These are phyloP conservation scores for Candida dubliniensis DNA, from an alignment of 1,139 yeast genomes.

Conservation along the genomic window DNA sequence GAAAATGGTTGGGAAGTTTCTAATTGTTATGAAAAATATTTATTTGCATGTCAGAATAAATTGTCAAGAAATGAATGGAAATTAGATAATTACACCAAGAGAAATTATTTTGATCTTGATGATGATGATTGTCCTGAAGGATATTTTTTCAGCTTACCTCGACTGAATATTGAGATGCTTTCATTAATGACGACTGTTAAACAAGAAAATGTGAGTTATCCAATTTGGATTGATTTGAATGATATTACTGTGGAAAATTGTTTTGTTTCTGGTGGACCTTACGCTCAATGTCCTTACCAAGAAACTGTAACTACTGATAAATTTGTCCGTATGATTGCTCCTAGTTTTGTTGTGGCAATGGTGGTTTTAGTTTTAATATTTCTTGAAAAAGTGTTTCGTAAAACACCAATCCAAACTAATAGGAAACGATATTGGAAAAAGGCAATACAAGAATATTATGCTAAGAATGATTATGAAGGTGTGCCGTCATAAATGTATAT, in stretches of 20 bases:
- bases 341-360: slow-evolving; percentile 60
- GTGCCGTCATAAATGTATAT: slow-evolving; percentile 36
- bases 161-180: slow-evolving; percentile 39
- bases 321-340: slow-evolving; percentile 65
- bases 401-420: slow-evolving; percentile 42
- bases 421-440: slow-evolving; percentile 44
- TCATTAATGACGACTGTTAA: slow-evolving; percentile 28
- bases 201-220: slow-evolving; percentile 21
- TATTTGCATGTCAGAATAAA: slow-evolving; percentile 56
- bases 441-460: slow-evolving; percentile 34
- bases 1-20: slow-evolving; percentile 55
- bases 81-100: slow-evolving; percentile 29
- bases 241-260: slow-evolving; percentile 73
- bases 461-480: slow-evolving; percentile 44
- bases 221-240: slow-evolving; percentile 82
- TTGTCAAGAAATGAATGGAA: slow-evolving; percentile 49
- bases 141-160: slow-evolving; percentile 58
- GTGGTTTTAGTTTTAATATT: slow-evolving; percentile 45
- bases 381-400: slow-evolving; percentile 33
- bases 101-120: slow-evolving; percentile 54
- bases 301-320: slow-evolving; percentile 52
- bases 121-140: slow-evolving; percentile 50
- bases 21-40: slow-evolving; percentile 59
- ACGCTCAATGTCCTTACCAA: slow-evolving; percentile 77
- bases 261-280: slow-evolving; percentile 85